These are phyloP conservation scores for Paraglomus occultum DNA, from an alignment of 192 early-diverging fungal species.

Conservation along the genomic window DNA sequence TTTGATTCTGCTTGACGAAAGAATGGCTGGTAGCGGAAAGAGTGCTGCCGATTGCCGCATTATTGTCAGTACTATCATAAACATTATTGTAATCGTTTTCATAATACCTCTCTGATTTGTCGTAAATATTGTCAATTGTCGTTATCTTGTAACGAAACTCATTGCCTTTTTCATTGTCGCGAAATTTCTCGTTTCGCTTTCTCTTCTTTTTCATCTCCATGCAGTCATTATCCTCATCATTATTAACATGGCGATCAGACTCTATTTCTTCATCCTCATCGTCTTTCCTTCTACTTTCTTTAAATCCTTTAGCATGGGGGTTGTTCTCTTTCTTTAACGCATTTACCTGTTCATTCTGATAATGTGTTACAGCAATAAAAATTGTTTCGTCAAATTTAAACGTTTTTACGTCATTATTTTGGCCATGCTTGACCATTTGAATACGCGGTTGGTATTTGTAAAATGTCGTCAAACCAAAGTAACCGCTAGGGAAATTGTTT, in stretches of 20 bases:
- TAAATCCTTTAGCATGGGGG: conserved; percentile 62
- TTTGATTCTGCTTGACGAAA: too few relatives aligned
- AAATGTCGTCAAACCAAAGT: conserved; percentile 46
- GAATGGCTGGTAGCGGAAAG: too few relatives aligned
- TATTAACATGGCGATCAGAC: too few relatives aligned
- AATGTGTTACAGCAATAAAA: conserved; percentile 63
- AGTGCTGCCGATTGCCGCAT: background rate
- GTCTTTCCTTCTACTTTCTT: conserved; percentile 20
- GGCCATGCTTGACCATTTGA: conserved; percentile 40
- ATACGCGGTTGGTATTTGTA: conserved; percentile 54
- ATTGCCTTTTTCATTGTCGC: too few relatives aligned
- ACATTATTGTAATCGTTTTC: conserved; percentile 7
- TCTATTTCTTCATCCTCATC: conserved; percentile 13
- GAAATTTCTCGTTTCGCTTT: background rate
- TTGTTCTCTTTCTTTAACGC: conserved; percentile 54
- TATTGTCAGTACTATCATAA: background rate
- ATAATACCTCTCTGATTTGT: background rate
- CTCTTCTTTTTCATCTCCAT: conserved; percentile 23
- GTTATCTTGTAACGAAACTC: too few relatives aligned
- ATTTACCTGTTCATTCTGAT: conserved; percentile 57
- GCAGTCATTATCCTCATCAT: conserved; percentile 23
- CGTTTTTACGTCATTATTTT: conserved; percentile 15
- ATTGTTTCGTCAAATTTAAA: conserved; percentile 45
- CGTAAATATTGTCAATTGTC: background rate
- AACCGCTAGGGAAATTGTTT: conserved; percentile 28